Evolutionary conservation across 371 early-diverging fungal species (phyloP), one percentile per base, ranked within the genome.

Genomic region (Saksenaea oblongispora): DNA sequence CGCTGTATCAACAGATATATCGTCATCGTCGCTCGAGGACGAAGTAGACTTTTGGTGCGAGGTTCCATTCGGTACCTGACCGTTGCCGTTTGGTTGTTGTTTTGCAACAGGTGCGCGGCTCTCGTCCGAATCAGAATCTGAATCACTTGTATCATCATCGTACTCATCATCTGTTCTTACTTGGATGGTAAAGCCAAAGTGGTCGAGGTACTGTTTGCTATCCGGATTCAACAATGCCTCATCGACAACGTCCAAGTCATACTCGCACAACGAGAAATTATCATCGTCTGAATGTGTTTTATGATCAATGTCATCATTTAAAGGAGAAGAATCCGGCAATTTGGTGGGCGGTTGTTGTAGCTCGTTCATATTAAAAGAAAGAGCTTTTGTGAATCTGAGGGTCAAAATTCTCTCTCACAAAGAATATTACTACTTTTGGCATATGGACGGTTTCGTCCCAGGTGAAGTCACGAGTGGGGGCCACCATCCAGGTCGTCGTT

Each of bases 191-290:
- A 72, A 72, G 5, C 72, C 72, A 47, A 72, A 72, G 35, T 72
- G 72, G 57, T 72, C 72, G 35, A 69, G 41, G 17, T 62, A 72
- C 36, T 72, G 69, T 42, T 54, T 39, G 28, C 61, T 65, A 36
- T 72, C 51, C 7, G 72, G 72, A 54, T 72, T 62, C 18, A 61
- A 15, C 11, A 72, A 42, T 9, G 69, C 72, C 11, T 72, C 72
- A 53, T 72, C 72, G 10, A 72, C 72, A 26, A 72, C 69, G 36
- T 73, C 70, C 34, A 73, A 58, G 47, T 73, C 73, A 26, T 63
- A 73, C 42, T 73, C 42, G 18, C 18, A 17, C 14, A 41, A 17
- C n/a, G 42, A 41, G 18, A 41, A 41, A 17, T 41, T 59, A 9
- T 58, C 64, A 31, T 69, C 64, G 42, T 60, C 56, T 26, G 42